A percentile compares a stretch with the other conserved stretches of the same genome.
Evolutionary conservation across 148 eudicot species (phyloP).

Genomic region (Bassia scoparia): DNA sequence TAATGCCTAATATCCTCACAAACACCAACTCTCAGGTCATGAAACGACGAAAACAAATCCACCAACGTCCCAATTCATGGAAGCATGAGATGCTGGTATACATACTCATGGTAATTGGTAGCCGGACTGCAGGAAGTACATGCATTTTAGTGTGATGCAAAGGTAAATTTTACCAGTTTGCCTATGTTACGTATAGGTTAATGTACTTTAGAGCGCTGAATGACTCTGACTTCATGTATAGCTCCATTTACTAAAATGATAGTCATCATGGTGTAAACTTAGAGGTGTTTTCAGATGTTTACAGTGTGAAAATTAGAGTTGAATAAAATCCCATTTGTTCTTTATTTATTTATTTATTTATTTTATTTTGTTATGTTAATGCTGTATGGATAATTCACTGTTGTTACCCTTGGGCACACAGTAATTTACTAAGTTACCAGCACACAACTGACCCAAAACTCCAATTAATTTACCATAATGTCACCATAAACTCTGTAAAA

Average conservation of each 20-base stretch:
- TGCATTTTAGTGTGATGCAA: constrained; percentile 2
- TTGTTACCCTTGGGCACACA: no score
- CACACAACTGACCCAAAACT: no score
- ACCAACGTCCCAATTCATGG: constrained; percentile 74
- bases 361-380: neutral
- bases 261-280: constrained; percentile 1
- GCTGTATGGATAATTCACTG: no score
- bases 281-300: constrained; percentile 1
- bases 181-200: constrained; percentile 13
- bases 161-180: constrained; percentile 13
- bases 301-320: constrained; percentile 8
- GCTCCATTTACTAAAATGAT: constrained; percentile 22
- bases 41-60: constrained; percentile 60
- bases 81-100: constrained; percentile 35
- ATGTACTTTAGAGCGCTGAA: constrained; percentile 7
- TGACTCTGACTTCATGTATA: constrained; percentile 23
- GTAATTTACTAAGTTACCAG: no score
- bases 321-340: neutral
- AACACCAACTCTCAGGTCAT: constrained; percentile 36
- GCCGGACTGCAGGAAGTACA: constrained; percentile 4
- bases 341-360: neutral
- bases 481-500: no score
- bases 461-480: no score
- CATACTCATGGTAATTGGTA: neutral
- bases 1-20: neutral